A percentile compares a stretch with the other conserved stretches of the same genome.
phyloP scores from a whole-genome alignment of 2,329 filamentous ascomycete genomes.

The Xylaria sp. region DNA sequence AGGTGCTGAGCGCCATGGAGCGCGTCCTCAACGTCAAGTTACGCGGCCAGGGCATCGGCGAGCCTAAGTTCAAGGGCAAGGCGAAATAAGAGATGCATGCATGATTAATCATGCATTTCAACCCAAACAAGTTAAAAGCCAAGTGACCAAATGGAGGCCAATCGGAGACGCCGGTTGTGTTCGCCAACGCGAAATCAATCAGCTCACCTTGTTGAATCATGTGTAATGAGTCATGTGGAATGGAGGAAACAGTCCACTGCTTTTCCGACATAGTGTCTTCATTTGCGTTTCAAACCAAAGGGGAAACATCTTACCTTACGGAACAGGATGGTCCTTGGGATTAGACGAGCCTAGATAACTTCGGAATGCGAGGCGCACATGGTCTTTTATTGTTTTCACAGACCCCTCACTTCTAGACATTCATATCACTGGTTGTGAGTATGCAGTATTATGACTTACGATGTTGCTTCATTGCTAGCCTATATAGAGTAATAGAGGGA shows the following conservation, averaged over 20 bases:
- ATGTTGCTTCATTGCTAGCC: not conserved
- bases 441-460: no score
- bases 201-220: constrained; percentile 1
- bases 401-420: not conserved
- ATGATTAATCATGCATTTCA: not conserved
- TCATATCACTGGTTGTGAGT: no score
- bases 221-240: constrained; percentile 9
- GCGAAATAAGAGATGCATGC: constrained; percentile 54
- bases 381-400: not conserved
- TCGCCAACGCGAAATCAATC: not conserved
- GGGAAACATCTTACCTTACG: no score
- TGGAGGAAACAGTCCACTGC: not conserved
- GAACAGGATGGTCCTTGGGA: not conserved
- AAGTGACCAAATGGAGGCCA: not conserved
- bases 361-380: constrained; percentile 17
- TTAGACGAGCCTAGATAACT: constrained; percentile 6
- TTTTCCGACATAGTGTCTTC: not conserved
- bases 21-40: constrained; percentile 86
- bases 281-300: not conserved
- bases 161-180: not conserved
- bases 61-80: constrained; percentile 78
- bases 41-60: constrained; percentile 82
- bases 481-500: no score
- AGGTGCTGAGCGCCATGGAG: constrained; percentile 79
- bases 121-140: not conserved